phyloP scores from a whole-genome alignment of 1,284 basidiomycete species.

The Apiotrichum montevideense region DNA sequence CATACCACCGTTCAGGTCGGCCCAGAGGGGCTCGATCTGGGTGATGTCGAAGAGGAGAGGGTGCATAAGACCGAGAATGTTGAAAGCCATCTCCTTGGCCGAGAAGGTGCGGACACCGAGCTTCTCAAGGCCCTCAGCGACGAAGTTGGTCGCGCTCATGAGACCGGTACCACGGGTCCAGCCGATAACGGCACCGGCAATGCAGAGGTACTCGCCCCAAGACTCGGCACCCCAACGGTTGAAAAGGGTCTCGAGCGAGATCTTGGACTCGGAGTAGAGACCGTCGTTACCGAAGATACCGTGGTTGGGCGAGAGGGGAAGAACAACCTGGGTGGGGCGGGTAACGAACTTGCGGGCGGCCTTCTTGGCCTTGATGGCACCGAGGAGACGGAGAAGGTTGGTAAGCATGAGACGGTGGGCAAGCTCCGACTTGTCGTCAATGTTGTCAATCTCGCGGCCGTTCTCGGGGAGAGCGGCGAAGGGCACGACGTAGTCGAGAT shows the following conservation, averaged over 20 bases:
- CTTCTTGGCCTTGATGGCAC: conserved; percentile 96
- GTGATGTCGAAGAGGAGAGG: conserved; percentile 99
- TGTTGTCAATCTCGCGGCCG: conserved; percentile 91
- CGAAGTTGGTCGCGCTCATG: conserved; percentile 91
- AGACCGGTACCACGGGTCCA: conserved; percentile 98
- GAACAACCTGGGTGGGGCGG: conserved; percentile 93
- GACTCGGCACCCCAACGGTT: conserved; percentile 97
- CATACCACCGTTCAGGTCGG: conserved; percentile 95
- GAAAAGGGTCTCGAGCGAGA: conserved; percentile 95
- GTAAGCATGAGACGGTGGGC: conserved; percentile 94
- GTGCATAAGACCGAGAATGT: conserved; percentile 97
- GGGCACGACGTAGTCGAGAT: conserved; percentile 95
- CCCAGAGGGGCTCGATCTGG: conserved; percentile 99
- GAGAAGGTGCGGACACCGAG: conserved; percentile 96
- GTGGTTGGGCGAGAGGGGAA: conserved; percentile 95
- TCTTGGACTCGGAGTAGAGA: conserved; percentile 97
- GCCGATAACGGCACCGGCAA: conserved; percentile 96
- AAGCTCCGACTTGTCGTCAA: conserved; percentile 96
- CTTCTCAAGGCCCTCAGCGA: conserved; percentile 89
- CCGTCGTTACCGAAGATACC: conserved; percentile 97
- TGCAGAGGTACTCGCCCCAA: conserved; percentile 97
- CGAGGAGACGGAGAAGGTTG: conserved; percentile 89
- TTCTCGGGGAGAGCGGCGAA: conserved; percentile 99
- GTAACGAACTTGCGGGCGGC: conserved; percentile 93
- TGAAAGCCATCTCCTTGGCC: conserved; percentile 99